Base-by-base conservation (phyloP, 352 stramenopile species). In the Pythium brassicae region DNA sequence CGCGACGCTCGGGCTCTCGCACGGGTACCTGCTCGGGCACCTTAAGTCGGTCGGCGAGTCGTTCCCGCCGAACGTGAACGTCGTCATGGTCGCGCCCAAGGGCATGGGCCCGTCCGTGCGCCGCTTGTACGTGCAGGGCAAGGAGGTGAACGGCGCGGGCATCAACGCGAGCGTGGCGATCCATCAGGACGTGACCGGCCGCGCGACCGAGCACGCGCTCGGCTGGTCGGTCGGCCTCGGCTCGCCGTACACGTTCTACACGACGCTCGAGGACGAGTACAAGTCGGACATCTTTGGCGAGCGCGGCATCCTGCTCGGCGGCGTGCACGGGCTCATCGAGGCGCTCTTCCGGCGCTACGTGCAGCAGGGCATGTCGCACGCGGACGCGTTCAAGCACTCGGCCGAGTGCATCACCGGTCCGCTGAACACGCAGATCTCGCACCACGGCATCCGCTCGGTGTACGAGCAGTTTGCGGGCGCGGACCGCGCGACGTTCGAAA, bases 231-330 rank as follows among this genome's bases (percentile, higher is more conserved):
- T 99, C n/a, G 96, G 82, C 35, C 80, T 99, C 45, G 96, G 96
- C 62, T 98, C 94, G 59, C 96, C 96, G 14, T 99, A 98, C 83
- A 97, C 97, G 66, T 99, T 99, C 80, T 87, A 98, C 78, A 99
- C 96, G 46, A 97, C 93, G 39, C 76, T 99, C 57, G 83, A 86
- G 48, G 92, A 95, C 57, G 96, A 99, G 83, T 99, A 99, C 79
- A 96, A 96, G 71, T 98, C 90, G 62, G 96, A 99, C 83, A 99
- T 99, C 72, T 99, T 98, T 57, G 96, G 96, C 58, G 96, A 99
- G 68, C 92, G 96, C 64, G 95, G 95, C 57, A 98, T 99, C 65
- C 80, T 99, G 27, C 81, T 99, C 10, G 96, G 96, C 61, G 96
- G 94, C 51, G 95, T 99, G 29, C 95, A 99, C 76, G 96, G 93